A percentile compares a stretch with the other conserved stretches of the same genome.
Conservation (phyloP, 2,329 filamentous ascomycete species). For the Aspergillus thermomutatus region DNA sequence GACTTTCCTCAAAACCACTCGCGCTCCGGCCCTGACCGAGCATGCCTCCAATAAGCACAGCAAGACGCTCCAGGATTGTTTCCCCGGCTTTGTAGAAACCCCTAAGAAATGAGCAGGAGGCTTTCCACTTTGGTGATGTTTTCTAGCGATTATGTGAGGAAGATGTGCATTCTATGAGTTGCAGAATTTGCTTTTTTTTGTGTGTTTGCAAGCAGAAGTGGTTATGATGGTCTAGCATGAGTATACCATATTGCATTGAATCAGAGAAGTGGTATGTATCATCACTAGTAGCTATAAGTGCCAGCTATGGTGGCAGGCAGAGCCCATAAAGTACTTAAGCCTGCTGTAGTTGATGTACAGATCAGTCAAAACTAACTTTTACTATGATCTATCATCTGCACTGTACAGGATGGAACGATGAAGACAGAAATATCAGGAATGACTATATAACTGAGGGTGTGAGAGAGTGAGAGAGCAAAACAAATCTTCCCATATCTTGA, state of each 20-base stretch:
- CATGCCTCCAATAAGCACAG: conserved; percentile 75
- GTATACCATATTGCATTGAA: not conserved
- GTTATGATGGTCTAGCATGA: not conserved
- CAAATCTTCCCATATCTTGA: too few relatives aligned
- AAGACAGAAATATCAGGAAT: too few relatives aligned
- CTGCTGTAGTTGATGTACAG: too few relatives aligned
- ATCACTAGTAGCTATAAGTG: too few relatives aligned
- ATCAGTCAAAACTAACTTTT: too few relatives aligned
- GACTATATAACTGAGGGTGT: too few relatives aligned
- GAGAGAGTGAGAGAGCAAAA: too few relatives aligned
- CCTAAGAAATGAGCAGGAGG: conserved; percentile 7
- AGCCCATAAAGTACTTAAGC: too few relatives aligned
- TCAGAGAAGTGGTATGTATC: not conserved
- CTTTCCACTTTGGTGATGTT: not conserved
- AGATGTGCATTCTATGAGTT: not conserved
- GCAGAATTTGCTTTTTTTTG: not conserved
- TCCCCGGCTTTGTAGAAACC: conserved; percentile 45
- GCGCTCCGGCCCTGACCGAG: conserved; percentile 66
- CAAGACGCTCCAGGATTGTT: conserved; percentile 69
- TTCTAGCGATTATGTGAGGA: not conserved
- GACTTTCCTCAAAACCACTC: conserved; percentile 75
- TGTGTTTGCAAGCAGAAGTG: not conserved
- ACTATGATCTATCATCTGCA: too few relatives aligned
- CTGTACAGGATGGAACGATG: too few relatives aligned
- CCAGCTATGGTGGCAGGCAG: too few relatives aligned